Percentiles rank a stretch among this genome's conserved stretches.
Conservation (phyloP, 1,284 basidiomycete species). For the Ustilago vetiveriae region DNA sequence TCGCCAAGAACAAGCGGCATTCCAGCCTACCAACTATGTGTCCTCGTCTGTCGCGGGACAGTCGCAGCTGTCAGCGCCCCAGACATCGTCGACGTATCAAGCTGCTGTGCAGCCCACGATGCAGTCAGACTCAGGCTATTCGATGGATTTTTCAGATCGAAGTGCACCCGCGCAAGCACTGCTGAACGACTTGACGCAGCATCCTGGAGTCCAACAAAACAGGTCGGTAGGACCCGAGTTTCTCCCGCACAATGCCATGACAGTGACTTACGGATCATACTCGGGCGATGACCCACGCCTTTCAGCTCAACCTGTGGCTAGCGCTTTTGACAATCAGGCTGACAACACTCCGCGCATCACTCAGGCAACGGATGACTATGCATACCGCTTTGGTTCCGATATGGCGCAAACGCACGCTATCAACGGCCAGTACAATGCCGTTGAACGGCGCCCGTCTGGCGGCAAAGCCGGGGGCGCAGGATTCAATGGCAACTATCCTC, state of each 20-base stretch:
- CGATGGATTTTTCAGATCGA: slow-evolving; percentile 4
- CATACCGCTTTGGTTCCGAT: slow-evolving; percentile 5
- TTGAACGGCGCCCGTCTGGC: background rate
- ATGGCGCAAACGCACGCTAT: background rate
- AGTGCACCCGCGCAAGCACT: background rate
- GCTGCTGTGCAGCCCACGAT: background rate
- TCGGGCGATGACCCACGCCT: background rate
- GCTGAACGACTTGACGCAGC: background rate
- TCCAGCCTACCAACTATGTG: background rate
- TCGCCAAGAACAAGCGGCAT: background rate
- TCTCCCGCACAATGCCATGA: background rate
- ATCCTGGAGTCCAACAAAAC: background rate
- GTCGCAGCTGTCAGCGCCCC: slow-evolving; percentile 3
- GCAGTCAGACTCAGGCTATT: background rate
- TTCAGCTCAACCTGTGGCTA: background rate
- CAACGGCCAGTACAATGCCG: background rate
- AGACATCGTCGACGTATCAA: background rate
- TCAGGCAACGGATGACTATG: background rate
- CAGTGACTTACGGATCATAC: slow-evolving; percentile 1
- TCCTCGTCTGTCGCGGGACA: background rate
- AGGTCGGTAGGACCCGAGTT: background rate
- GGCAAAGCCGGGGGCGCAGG: background rate
- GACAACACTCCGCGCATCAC: background rate
- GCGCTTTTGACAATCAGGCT: background rate
- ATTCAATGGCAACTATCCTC: background rate